These are phyloP conservation scores for Talaromyces sp. DNA, from an alignment of 2,329 filamentous ascomycete genomes.

Conservation along the genomic window DNA sequence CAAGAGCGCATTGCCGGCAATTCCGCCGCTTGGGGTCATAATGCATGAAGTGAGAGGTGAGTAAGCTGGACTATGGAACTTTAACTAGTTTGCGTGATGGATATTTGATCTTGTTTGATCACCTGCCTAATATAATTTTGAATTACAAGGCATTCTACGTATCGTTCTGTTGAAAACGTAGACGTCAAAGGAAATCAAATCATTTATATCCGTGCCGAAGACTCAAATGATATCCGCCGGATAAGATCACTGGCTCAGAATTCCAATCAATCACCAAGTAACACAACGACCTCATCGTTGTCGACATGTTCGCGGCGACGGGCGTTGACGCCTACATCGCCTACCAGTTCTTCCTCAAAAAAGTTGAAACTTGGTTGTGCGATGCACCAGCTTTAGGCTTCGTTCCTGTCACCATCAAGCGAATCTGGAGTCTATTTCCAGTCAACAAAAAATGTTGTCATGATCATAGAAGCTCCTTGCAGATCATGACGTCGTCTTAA, in stretches of 20 bases:
- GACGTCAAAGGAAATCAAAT: too few relatives aligned
- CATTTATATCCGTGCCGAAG: too few relatives aligned
- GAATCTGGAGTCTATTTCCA: not conserved
- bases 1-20: not conserved
- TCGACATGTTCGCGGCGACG: not conserved
- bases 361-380: not conserved
- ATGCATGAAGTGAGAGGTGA: not conserved
- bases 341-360: not conserved
- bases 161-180: too few relatives aligned
- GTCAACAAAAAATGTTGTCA: not conserved
- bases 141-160: too few relatives aligned
- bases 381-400: not conserved
- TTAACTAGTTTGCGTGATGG: too few relatives aligned
- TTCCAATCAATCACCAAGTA: not conserved
- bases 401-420: not conserved
- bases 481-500: not conserved
- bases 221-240: too few relatives aligned
- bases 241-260: not conserved
- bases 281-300: too few relatives aligned
- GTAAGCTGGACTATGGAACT: too few relatives aligned
- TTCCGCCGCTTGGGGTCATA: not conserved
- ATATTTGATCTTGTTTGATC: too few relatives aligned
- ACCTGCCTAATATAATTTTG: too few relatives aligned
- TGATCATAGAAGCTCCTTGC: not conserved
- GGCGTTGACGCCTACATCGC: not conserved